These are phyloP conservation scores for Graphiopsis chlorocephala DNA, from an alignment of 2,329 filamentous ascomycete genomes.

Conservation along the genomic window DNA sequence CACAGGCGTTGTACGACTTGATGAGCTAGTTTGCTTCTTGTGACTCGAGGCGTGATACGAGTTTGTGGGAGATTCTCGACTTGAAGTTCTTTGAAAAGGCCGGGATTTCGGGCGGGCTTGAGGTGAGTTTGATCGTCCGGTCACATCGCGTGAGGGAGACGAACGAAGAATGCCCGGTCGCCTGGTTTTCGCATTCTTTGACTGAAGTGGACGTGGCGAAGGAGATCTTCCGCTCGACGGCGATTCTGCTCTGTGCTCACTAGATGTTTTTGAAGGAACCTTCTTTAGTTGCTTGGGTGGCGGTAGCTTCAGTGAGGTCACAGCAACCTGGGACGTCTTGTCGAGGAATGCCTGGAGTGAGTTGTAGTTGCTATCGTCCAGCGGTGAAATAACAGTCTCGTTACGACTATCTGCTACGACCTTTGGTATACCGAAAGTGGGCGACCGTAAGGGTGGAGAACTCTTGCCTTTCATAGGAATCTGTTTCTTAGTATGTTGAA, in stretches of 20 bases:
- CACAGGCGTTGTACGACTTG: not conserved
- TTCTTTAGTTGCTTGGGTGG: slow-evolving; percentile 5
- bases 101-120: not conserved
- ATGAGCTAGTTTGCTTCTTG: not conserved
- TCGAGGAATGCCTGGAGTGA: slow-evolving; percentile 9
- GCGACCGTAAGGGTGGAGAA: slow-evolving; percentile 18
- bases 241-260: not conserved
- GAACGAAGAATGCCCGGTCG: slow-evolving; percentile 16
- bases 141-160: slow-evolving; percentile 11
- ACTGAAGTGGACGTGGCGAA: not conserved
- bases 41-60: not conserved
- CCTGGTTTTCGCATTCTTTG: not conserved
- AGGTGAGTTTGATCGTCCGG: not conserved
- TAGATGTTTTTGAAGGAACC: not conserved
- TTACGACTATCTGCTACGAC: slow-evolving; percentile 28
- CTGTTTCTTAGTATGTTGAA: slow-evolving; percentile 25
- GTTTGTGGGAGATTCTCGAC: not conserved
- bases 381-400: not conserved
- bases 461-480: not conserved
- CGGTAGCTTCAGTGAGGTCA: slow-evolving; percentile 10
- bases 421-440: slow-evolving; percentile 29
- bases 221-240: not conserved
- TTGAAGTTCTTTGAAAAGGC: not conserved
- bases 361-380: not conserved
- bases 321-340: not conserved